Evolutionary conservation across 257 asterid species (phyloP), one percentile per base, ranked within the genome.

Genomic region (Jasminum sambac): DNA sequence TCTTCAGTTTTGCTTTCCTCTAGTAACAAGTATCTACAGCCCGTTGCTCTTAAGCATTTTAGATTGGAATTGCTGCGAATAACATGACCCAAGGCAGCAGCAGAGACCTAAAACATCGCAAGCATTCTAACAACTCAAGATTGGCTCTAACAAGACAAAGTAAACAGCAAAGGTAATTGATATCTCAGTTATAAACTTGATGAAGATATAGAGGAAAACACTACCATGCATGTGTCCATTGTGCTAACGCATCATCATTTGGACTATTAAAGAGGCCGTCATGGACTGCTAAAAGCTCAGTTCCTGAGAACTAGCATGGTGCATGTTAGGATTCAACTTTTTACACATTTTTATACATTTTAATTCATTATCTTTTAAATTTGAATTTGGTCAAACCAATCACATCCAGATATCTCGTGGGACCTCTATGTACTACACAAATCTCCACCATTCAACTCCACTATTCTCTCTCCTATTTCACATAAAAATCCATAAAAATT

Each of bases 41-140:
- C 96, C 88, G 90, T 86, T 72, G 89, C 83, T 81, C 75, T 84
- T 63, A 92, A 50, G 72, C 83, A 70, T 72, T 87, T 90, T 59
- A 92, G 83, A 69, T 79, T 67, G 23, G 83, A 87, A 72, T 90
- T 92, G 72, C 77, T 77, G 60, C 76, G 42, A 74, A 88, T 80
- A 72, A 92, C 76, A 74, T 76, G 80, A 82, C 77, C 85, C 61
- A 92, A 79, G 66, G 91, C 85, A 72, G 70, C 82, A 77, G 48
- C 71, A 70, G 93, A 85, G 64, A 88, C 93, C 98, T 90, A 87
- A 73, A 69, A 70, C 80, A 68, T 43, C 75, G 75, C 36, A 75
- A 79, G 67, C 63, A 63, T 16, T 24, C 36, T 12, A 70, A 19
- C 63, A 62, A n/a, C 71, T 68, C 41, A 36, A 44, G 59, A 63